These are phyloP conservation scores for Urtica urens DNA, from an alignment of 306 rosid species.

Conservation along the genomic window DNA sequence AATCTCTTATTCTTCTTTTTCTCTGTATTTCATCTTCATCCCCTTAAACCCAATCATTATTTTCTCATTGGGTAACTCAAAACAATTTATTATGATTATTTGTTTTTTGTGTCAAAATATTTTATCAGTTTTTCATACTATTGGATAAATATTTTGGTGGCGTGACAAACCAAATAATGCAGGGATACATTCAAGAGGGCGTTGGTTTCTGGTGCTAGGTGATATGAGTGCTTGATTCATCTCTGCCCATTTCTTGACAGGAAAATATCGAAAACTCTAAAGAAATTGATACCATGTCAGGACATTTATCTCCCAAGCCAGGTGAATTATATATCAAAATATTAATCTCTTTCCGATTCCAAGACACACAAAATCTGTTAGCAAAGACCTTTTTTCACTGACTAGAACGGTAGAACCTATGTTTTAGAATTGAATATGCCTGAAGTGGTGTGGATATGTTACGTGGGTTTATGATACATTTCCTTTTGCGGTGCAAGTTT, in stretches of 20 bases:
- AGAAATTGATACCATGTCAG: constrained; percentile 32
- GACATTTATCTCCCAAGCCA: constrained; percentile 17
- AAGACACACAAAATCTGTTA: no score
- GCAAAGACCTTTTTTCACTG: no score
- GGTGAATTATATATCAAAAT: constrained; percentile 10
- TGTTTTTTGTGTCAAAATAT: background rate
- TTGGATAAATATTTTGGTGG: background rate
- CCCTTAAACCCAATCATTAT: no score
- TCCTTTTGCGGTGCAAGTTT: no score
- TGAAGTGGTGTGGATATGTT: no score
- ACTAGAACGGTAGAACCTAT: no score
- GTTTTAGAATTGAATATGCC: no score
- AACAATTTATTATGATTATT: background rate
- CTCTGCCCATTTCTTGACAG: constrained; percentile 14
- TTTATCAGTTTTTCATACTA: background rate
- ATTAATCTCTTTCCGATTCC: no score
- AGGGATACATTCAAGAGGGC: constrained; percentile 32
- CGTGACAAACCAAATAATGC: constrained; percentile 24
- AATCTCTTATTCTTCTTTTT: constrained; percentile 12
- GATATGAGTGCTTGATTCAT: constrained; percentile 56
- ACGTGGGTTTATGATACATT: no score
- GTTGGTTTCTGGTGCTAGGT: constrained; percentile 28
- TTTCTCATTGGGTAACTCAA: no score
- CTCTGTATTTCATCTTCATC: background rate
- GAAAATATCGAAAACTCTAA: constrained; percentile 3